A percentile compares a stretch with the other conserved stretches of the same genome.
Conservation (phyloP, 1,284 basidiomycete species). For the Tranzscheliella williamsii region DNA sequence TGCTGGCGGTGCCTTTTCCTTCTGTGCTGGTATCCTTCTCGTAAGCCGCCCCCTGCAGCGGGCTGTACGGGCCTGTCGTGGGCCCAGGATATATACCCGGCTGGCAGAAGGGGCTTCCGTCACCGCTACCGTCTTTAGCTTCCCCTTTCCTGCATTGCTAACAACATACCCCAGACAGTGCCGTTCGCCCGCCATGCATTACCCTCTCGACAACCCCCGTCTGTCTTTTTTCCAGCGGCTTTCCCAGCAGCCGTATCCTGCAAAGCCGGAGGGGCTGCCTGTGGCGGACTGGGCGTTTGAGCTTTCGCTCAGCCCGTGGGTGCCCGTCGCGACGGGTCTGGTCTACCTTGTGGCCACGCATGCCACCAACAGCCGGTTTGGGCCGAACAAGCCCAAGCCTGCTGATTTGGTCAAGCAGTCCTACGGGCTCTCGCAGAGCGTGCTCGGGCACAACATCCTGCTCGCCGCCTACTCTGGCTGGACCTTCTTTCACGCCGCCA, state of each 20-base stretch:
- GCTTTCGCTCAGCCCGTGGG: constrained; percentile 36
- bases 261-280: constrained; percentile 38
- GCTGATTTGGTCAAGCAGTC: constrained; percentile 40
- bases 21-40: too few relatives aligned
- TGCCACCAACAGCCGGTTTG: constrained; percentile 32
- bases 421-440: constrained; percentile 31
- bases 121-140: too few relatives aligned
- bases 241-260: constrained; percentile 31
- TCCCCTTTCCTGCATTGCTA: too few relatives aligned
- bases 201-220: constrained; percentile 35
- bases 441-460: constrained; percentile 58
- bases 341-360: constrained; percentile 43
- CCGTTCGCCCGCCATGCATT: constrained; percentile 14
- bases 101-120: too few relatives aligned
- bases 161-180: too few relatives aligned
- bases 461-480: constrained; percentile 54
- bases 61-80: too few relatives aligned
- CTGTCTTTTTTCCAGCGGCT: constrained; percentile 27
- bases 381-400: constrained; percentile 36
- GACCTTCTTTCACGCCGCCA: constrained; percentile 45
- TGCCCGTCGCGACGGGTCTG: constrained; percentile 19
- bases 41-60: too few relatives aligned
- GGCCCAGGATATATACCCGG: neutral
- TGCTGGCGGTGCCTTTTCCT: too few relatives aligned
- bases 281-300: constrained; percentile 32